Base-by-base conservation (phyloP, 164 flowering plant genomes). In the Brasenia schreberi region DNA sequence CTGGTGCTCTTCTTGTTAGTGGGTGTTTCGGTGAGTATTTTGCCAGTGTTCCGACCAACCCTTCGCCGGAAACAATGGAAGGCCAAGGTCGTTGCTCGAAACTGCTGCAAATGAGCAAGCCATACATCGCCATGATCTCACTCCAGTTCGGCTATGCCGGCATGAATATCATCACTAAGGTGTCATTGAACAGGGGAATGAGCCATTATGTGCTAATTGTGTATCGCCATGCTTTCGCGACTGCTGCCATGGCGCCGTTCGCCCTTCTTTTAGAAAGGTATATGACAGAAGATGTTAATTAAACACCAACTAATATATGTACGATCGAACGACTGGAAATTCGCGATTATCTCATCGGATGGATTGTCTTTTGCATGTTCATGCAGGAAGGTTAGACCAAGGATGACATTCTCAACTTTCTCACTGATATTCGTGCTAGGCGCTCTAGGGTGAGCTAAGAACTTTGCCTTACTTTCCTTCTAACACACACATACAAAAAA, bases 361-460 rank as follows among this genome's bases (percentile, higher is more conserved):
- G 10, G 56, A 3, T 6, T 14, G 56, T 49, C 10, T 10, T 49
- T 49, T 49, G 12, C 56, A 14, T 49, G 56, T 49, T 49, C 56
- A 1, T 49, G 56, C 87, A 89, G 96, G 84, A 89, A 89, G 71
- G 79, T 67, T 43, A 81, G 94, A 74, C 96, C 97, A 14, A 84
- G 83, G 77, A 74, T 91, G 86, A 91, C 92, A 10, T 58, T 84
- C 62, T 78, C 87, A 1, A 73, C 75, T 49, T 89, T 89, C 71
- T 66, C 84, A 5, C 83, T 83, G 78, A 82, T 94, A 59, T 19
- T 79, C 80, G 69, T 72, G 67, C 92, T 94, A 17, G 97, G 83
- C 56, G 83, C 89, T 27, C 64, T 94, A 6, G 97, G 91, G 99
- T 94, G 91, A 71, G 63, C 33, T 23, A 61, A 18, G 12, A 49